Base-by-base conservation (phyloP, 805 yeast genomes). In the Hanseniaspora occidentalis region DNA sequence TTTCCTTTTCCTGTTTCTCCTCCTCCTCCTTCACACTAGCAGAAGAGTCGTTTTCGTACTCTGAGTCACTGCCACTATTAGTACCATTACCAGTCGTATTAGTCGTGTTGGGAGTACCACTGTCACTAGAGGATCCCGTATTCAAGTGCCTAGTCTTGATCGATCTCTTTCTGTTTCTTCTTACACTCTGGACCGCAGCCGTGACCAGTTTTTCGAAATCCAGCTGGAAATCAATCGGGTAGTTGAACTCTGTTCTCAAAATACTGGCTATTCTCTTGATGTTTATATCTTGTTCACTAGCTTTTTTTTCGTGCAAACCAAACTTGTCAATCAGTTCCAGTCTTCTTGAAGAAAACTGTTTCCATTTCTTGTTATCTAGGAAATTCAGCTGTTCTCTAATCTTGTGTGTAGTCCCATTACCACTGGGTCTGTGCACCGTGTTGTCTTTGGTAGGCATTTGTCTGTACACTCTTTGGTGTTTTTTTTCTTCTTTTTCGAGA, bases 121-220 rank as follows among this genome's bases (percentile, higher is more conserved):
- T 14, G 7, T 29, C 16, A 9, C 16, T 14, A 29, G 13, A 4
- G 14, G 11, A 11, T 19, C 24, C 36, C 21, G n/a, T 27, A 4
- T 13, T 36, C 36, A 29, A 37, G 22, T 42, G 19, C 37, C 49
- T 48, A 21, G 55, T 54, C 49, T 68, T 70, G 45, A 66, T 65
- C 6, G 75, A 72, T 47, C 95, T 60, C 53, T 80, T 84, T 44
- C 95, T 69, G 57, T 89, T 89, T 48, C 98, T 67, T 46, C 97
- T 66, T 1, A 84, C 96, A 39, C 94, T 79, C 60, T 89, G 98
- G 21, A 89, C 79, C 1, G 96, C 97, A 8, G 95, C 94, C 27
- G 95, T 67, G 0, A 92, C 96, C 26, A 89, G 67, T 56, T 80
- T 83, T 58, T 86, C 95, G 56, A 89, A 89, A 48, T 92, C 97